Evolutionary conservation across 2,329 filamentous ascomycete species (phyloP).

Genomic region (Beauveria rudraprayagi): DNA sequence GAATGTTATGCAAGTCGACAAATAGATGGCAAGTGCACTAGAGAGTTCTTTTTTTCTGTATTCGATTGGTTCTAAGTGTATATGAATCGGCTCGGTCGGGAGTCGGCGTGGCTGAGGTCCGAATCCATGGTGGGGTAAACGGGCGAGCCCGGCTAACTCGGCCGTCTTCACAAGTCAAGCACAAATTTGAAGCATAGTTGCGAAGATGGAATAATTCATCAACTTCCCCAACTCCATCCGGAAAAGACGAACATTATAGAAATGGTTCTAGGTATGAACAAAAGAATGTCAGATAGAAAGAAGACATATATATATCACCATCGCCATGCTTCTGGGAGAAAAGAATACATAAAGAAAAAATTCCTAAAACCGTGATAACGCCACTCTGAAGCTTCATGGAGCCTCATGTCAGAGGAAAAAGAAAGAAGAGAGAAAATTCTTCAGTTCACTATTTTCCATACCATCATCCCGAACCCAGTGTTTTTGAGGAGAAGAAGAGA

Average conservation of each 20-base stretch:
- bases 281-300: slow-evolving; percentile 13
- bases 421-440: not conserved
- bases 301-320: slow-evolving; percentile 3
- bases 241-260: slow-evolving; percentile 9
- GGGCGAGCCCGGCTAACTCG: not conserved
- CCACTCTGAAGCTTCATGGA: slow-evolving; percentile 12
- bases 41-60: not conserved
- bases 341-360: slow-evolving; percentile 15
- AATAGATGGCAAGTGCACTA: not conserved
- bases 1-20: not conserved
- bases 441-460: slow-evolving; percentile 3
- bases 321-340: slow-evolving; percentile 12
- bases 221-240: not conserved
- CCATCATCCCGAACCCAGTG: slow-evolving; percentile 3
- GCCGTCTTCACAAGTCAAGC: not conserved
- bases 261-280: not conserved
- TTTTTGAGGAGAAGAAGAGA: not conserved
- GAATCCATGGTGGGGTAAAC: not conserved
- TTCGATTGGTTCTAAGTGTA: not conserved
- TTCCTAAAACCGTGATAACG: slow-evolving; percentile 24
- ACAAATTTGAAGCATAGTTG: too few relatives aligned
- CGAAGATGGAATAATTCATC: not conserved
- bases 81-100: not conserved
- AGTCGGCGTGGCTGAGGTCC: not conserved
- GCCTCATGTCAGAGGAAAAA: not conserved